Conservation (phyloP, 768 basidiomycete species). For the Kondoa malvinella region DNA sequence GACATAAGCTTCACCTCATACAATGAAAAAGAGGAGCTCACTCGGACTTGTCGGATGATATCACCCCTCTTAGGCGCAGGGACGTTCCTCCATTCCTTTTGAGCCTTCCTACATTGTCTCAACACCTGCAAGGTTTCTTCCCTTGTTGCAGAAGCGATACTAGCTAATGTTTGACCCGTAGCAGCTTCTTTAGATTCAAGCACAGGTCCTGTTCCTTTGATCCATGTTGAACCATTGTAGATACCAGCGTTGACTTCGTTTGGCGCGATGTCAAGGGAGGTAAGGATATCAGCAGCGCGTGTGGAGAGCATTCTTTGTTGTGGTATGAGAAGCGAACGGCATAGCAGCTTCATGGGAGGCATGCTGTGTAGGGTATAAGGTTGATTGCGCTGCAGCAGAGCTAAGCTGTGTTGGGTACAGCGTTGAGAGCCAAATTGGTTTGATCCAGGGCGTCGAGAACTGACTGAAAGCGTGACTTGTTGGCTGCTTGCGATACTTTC, state of each 20-base stretch:
- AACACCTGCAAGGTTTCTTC: constrained; percentile 15
- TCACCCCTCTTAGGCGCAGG: constrained; percentile 2
- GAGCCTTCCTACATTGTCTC: not conserved
- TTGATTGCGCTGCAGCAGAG: too few species aligned
- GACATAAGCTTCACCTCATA: not conserved
- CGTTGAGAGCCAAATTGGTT: too few species aligned
- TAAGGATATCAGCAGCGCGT: not conserved
- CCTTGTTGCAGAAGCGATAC: constrained; percentile 3
- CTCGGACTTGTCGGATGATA: not conserved
- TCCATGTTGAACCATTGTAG: constrained; percentile 36
- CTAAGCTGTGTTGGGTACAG: too few species aligned
- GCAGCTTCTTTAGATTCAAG: constrained; percentile 9
- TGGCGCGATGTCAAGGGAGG: not conserved
- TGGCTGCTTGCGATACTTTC: too few species aligned
- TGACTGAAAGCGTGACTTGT: too few species aligned
- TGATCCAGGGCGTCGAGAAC: too few species aligned
- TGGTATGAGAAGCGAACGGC: not conserved
- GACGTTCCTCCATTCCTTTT: not conserved
- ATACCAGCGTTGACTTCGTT: not conserved
- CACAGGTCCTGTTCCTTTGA: constrained; percentile 42
- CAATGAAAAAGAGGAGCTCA: not conserved
- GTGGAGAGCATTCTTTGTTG: not conserved
- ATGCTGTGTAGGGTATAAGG: not conserved
- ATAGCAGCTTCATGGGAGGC: not conserved
- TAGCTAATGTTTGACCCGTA: constrained; percentile 6